Conservation (phyloP, 805 yeast genomes). For the Metschnikowia gruessii region DNA sequence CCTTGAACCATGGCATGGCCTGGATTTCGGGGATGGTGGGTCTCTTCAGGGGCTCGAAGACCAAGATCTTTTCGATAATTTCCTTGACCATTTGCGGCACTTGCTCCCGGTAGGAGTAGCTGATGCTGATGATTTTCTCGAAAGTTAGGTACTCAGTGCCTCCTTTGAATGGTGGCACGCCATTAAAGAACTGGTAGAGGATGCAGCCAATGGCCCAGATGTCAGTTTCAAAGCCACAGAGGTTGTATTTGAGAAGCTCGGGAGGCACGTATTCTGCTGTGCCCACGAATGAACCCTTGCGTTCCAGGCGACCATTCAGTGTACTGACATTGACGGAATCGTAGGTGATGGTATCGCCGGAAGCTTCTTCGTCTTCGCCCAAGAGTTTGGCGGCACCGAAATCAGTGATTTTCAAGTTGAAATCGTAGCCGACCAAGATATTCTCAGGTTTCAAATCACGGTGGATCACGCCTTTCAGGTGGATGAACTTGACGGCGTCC, state of each 20-base stretch:
- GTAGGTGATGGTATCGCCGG: constrained; percentile 32
- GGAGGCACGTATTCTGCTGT: constrained; percentile 98
- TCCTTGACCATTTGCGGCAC: constrained; percentile 30
- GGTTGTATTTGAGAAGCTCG: constrained; percentile 72
- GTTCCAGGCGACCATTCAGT: constrained; percentile 19
- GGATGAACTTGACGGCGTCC: constrained; percentile 90
- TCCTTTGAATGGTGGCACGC: constrained; percentile 88
- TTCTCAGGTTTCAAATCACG: constrained; percentile 95
- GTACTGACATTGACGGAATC: constrained; percentile 28
- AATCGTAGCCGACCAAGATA: constrained; percentile 76
- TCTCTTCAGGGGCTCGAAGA: constrained; percentile 33
- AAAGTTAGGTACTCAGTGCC: constrained; percentile 80
- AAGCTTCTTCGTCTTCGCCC: constrained; percentile 33
- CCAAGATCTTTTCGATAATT: constrained; percentile 33
- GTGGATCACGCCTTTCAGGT: constrained; percentile 85
- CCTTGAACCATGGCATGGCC: constrained; percentile 36
- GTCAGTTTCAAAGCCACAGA: constrained; percentile 81
- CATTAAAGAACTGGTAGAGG: constrained; percentile 76
- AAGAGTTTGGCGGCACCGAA: constrained; percentile 95
- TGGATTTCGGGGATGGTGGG: constrained; percentile 34
- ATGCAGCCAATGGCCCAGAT: constrained; percentile 96
- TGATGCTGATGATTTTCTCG: constrained; percentile 78
- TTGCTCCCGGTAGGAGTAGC: constrained; percentile 51
- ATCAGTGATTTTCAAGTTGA: constrained; percentile 89
- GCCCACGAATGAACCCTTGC: constrained; percentile 82